Conservation (phyloP, 306 rosid genomes). For the Acacia confusa region DNA sequence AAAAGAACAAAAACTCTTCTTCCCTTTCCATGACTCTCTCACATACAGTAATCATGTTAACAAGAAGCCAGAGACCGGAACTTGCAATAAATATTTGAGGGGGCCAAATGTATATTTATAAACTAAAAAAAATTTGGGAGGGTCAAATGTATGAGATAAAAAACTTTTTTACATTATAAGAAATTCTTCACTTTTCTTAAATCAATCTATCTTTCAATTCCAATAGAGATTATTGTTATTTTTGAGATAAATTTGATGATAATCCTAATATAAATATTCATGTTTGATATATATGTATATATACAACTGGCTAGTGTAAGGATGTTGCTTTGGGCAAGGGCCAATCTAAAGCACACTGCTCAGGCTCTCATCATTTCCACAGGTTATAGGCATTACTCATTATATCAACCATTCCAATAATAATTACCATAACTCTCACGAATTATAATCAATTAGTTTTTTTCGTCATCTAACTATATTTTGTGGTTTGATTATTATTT, state of each 20-base stretch:
- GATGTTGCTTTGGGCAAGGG: conserved; percentile 88
- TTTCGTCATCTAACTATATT: neutral
- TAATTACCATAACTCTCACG: neutral
- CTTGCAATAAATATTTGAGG: no score
- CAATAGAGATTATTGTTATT: neutral
- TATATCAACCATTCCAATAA: neutral
- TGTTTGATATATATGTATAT: neutral
- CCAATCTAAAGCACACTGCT: conserved; percentile 59
- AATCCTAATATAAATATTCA: neutral
- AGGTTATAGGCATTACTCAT: conserved; percentile 5
- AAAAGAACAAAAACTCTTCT: no score
- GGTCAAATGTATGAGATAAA: no score
- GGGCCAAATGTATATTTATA: no score
- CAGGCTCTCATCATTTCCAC: conserved; percentile 23
- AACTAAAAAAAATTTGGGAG: no score
- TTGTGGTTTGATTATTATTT: neutral
- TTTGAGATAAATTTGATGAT: neutral
- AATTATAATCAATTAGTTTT: neutral
- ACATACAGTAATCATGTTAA: no score
- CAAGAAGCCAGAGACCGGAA: no score
- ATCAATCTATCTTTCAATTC: no score
- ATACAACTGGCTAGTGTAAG: conserved; percentile 76
- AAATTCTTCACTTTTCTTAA: neutral
- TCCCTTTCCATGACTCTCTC: no score
- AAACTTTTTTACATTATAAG: no score